A percentile compares a stretch with the other conserved stretches of the same genome.
phyloP scores from a whole-genome alignment of 2,329 filamentous ascomycete species.

The Fusarium globosum region DNA sequence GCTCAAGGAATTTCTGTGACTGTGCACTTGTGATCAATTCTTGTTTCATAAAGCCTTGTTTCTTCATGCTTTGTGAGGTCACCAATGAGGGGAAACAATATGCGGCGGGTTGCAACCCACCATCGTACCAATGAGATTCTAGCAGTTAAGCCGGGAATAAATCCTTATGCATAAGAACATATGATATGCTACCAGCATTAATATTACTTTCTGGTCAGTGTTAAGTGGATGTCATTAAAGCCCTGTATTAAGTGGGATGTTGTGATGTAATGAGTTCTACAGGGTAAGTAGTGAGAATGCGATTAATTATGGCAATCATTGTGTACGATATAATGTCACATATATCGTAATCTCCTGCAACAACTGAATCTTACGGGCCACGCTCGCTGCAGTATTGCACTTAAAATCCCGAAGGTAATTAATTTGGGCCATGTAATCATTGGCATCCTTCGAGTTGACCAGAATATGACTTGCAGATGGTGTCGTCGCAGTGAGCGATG shows the following conservation, averaged over 20 bases:
- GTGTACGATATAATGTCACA: neutral
- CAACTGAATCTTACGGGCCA: rapidly evolving
- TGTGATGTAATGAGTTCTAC: neutral
- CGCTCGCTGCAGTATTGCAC: rapidly evolving
- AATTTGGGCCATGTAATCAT: neutral
- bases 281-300: neutral
- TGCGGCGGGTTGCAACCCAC: neutral
- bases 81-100: constrained; percentile 10
- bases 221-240: neutral
- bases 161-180: neutral
- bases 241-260: neutral
- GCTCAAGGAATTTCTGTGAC: rapidly evolving
- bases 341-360: neutral
- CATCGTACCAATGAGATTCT: neutral
- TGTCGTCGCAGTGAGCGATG: too few species aligned
- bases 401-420: neutral
- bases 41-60: neutral
- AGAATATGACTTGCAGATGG: neutral
- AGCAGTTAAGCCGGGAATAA: rapidly evolving
- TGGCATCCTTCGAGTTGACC: neutral
- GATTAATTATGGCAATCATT: rapidly evolving
- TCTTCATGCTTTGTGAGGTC: constrained; percentile 5
- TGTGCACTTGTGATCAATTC: neutral
- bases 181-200: neutral
- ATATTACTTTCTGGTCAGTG: too few species aligned